Conservation (phyloP, 2,329 filamentous ascomycete species). For the Botrytis fabae region DNA sequence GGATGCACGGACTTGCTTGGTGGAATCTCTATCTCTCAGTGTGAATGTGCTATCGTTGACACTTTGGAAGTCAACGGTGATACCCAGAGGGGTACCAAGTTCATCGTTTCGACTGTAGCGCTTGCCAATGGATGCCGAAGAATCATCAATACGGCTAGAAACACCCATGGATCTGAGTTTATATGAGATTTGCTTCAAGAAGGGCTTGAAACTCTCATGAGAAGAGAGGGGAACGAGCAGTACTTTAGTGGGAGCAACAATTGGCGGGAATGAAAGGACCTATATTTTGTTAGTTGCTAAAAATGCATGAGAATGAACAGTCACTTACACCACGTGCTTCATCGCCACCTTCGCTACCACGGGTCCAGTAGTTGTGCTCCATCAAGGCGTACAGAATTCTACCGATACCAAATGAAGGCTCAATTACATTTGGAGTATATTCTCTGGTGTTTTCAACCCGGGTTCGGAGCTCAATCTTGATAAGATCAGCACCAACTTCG, state of each 20-base stretch:
- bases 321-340: conserved; percentile 81
- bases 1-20: conserved; percentile 82
- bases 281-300: conserved; percentile 39
- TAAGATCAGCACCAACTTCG: conserved; percentile 74
- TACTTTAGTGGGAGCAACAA: conserved; percentile 91
- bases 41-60: conserved; percentile 85
- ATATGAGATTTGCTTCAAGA: conserved; percentile 69
- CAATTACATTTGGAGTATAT: conserved; percentile 93
- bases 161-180: conserved; percentile 75
- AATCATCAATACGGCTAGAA: conserved; percentile 85
- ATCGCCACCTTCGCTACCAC: conserved; percentile 66
- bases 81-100: conserved; percentile 87
- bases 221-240: conserved; percentile 85
- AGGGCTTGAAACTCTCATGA: conserved; percentile 78
- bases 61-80: conserved; percentile 96
- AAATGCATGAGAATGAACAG: conserved; percentile 1
- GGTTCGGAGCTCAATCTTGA: conserved; percentile 82
- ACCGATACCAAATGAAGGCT: conserved; percentile 96
- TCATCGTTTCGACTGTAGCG: conserved; percentile 94
- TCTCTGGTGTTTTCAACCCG: conserved; percentile 81
- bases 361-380: conserved; percentile 95
- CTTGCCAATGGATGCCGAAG: conserved; percentile 89
- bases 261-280: conserved; percentile 72
- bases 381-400: conserved; percentile 90
- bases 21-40: conserved; percentile 86